Conservation (phyloP, 2,329 filamentous ascomycete genomes). For the Ophiostoma novo-ulmi region DNA sequence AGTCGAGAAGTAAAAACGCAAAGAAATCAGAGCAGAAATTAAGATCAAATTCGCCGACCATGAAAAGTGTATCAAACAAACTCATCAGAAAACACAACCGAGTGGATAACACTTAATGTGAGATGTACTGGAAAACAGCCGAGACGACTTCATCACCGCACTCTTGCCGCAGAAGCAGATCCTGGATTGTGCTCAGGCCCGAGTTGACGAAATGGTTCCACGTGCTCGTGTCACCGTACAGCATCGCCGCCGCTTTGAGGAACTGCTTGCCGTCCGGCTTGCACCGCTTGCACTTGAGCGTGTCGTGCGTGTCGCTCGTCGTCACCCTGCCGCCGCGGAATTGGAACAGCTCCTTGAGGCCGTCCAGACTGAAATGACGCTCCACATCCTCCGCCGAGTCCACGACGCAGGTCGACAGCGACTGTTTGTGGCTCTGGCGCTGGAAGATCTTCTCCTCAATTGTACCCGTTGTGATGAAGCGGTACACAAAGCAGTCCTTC, state of each 20-base stretch:
- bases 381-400: slow-evolving; percentile 96
- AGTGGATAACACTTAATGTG: slow-evolving; percentile 47
- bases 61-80: neutral
- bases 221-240: slow-evolving; percentile 97
- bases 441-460: slow-evolving; percentile 99
- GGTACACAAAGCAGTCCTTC: slow-evolving; percentile 98
- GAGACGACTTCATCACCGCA: slow-evolving; percentile 73
- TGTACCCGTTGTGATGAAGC: slow-evolving; percentile 96
- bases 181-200: slow-evolving; percentile 76
- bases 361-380: slow-evolving; percentile 89
- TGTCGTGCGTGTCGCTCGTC: slow-evolving; percentile 91
- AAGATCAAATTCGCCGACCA: neutral
- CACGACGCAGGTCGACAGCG: slow-evolving; percentile 89
- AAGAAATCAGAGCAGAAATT: neutral
- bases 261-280: slow-evolving; percentile 79
- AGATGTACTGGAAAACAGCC: slow-evolving; percentile 98
- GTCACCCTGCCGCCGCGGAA: slow-evolving; percentile 67
- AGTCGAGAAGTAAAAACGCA: slow-evolving; percentile 11
- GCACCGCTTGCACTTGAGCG: slow-evolving; percentile 96
- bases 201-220: slow-evolving; percentile 97
- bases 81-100: neutral
- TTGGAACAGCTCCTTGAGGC: slow-evolving; percentile 87
- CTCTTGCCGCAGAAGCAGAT: slow-evolving; percentile 85
- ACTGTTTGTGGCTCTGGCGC: slow-evolving; percentile 96
- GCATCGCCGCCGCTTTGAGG: slow-evolving; percentile 86